Conservation (phyloP, 768 basidiomycete species). For the Russula sp. region DNA sequence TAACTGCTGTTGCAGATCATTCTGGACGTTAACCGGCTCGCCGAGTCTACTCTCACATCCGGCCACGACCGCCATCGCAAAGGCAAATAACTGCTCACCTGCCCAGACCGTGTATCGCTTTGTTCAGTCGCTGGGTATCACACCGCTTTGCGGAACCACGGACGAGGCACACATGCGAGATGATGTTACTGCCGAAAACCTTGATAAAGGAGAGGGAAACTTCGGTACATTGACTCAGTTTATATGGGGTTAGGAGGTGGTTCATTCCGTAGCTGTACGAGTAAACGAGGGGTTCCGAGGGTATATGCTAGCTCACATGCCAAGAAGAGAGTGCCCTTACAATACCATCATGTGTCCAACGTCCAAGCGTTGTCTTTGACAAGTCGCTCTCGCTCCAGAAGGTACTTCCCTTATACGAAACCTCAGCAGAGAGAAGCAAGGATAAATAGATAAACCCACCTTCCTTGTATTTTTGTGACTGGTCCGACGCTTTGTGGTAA, state of each 20-base stretch:
- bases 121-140: conserved; percentile 62
- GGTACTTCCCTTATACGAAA: conserved; percentile 64
- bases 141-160: conserved; percentile 74
- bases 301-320: not conserved
- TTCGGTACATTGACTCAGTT: conserved; percentile 34
- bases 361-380: conserved; percentile 82
- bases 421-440: not conserved
- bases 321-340: not conserved
- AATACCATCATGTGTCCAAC: conserved; percentile 46
- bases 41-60: conserved; percentile 56
- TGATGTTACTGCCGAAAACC: conserved; percentile 48
- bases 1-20: conserved; percentile 50
- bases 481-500: conserved; percentile 75
- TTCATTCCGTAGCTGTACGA: not conserved
- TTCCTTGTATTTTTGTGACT: conserved; percentile 82
- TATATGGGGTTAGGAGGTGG: conserved; percentile 34
- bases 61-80: conserved; percentile 44
- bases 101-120: conserved; percentile 68
- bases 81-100: conserved; percentile 50
- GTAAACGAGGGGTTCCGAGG: not conserved
- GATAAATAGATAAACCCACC: conserved; percentile 41
- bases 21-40: conserved; percentile 87
- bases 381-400: conserved; percentile 75
- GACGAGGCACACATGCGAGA: conserved; percentile 65
- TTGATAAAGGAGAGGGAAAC: conserved; percentile 38